Evolutionary conservation across 805 yeast genomes (phyloP).

Genomic region (Ogataea populi-albae): DNA sequence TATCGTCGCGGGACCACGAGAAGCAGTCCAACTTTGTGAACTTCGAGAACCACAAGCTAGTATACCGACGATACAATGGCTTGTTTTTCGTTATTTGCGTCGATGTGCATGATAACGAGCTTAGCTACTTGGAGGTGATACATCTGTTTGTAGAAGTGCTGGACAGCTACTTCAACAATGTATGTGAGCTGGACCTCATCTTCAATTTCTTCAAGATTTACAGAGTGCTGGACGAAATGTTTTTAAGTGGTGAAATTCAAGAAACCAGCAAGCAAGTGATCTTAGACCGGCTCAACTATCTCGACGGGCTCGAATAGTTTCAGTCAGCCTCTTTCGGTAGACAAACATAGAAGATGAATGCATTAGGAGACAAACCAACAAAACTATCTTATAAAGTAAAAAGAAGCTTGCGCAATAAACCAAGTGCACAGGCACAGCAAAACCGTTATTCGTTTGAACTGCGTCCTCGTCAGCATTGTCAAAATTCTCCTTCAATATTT

Average conservation of each 20-base stretch:
- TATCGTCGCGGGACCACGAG: conserved; percentile 80
- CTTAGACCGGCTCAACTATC: conserved; percentile 57
- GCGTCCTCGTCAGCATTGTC: conserved; percentile 1
- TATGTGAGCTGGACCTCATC: conserved; percentile 90
- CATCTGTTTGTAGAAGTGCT: conserved; percentile 87
- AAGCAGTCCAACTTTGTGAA: conserved; percentile 49
- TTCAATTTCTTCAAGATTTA: conserved; percentile 88
- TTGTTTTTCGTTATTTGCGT: conserved; percentile 82
- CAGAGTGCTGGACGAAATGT: conserved; percentile 80
- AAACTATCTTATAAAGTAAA: conserved; percentile 1
- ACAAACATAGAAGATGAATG: neutral
- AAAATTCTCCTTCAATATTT: conserved; percentile 2
- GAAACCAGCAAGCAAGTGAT: conserved; percentile 75
- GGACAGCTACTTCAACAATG: conserved; percentile 83
- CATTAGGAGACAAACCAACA: conserved; percentile 3
- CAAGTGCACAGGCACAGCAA: too few relatives aligned
- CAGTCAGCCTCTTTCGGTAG: conserved; percentile 3
- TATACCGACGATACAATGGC: conserved; percentile 90
- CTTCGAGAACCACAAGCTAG: conserved; percentile 62
- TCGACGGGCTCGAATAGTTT: conserved; percentile 54
- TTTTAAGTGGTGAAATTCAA: conserved; percentile 85
- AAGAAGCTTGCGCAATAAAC: neutral
- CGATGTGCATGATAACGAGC: conserved; percentile 76
- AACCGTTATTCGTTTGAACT: neutral
- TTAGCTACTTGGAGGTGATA: conserved; percentile 76